A percentile compares a stretch with the other conserved stretches of the same genome.
phyloP scores from a whole-genome alignment of 805 yeast species.

The Kodamaea hsintzibuensis region DNA sequence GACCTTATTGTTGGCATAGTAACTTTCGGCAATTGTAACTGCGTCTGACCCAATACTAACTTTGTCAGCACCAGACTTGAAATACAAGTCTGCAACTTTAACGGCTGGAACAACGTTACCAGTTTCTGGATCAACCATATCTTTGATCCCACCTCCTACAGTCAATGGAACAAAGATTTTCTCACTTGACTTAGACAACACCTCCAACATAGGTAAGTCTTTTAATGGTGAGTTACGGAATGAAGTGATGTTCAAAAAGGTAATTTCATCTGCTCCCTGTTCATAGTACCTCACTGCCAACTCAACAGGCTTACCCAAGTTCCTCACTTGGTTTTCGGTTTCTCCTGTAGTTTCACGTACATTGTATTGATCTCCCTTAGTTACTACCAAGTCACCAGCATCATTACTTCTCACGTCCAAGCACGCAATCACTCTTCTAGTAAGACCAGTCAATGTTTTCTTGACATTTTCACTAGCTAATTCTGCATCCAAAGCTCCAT shows the following conservation, averaged over 20 bases:
- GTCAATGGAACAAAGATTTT: slow-evolving; percentile 95
- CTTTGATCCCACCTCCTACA: slow-evolving; percentile 97
- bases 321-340: slow-evolving; percentile 69
- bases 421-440: slow-evolving; percentile 93
- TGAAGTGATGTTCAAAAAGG: slow-evolving; percentile 92
- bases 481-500: slow-evolving; percentile 14
- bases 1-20: slow-evolving; percentile 54
- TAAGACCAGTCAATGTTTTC: slow-evolving; percentile 59
- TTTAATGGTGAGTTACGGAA: slow-evolving; percentile 90
- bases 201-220: slow-evolving; percentile 96
- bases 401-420: slow-evolving; percentile 96
- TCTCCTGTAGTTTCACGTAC: slow-evolving; percentile 63
- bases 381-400: slow-evolving; percentile 91
- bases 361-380: slow-evolving; percentile 98
- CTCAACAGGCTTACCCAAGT: slow-evolving; percentile 94
- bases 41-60: slow-evolving; percentile 99
- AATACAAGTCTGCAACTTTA: slow-evolving; percentile 87
- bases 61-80: slow-evolving; percentile 97
- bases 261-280: slow-evolving; percentile 97
- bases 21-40: slow-evolving; percentile 85
- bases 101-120: slow-evolving; percentile 80
- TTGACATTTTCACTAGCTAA: slow-evolving; percentile 11
- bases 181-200: slow-evolving; percentile 76
- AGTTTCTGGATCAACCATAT: slow-evolving; percentile 76
- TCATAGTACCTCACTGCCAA: slow-evolving; percentile 85